A percentile compares a stretch with the other conserved stretches of the same genome.
Conservation (phyloP, 2,329 filamentous ascomycete species). For the Cryphonectria carpinicola region DNA sequence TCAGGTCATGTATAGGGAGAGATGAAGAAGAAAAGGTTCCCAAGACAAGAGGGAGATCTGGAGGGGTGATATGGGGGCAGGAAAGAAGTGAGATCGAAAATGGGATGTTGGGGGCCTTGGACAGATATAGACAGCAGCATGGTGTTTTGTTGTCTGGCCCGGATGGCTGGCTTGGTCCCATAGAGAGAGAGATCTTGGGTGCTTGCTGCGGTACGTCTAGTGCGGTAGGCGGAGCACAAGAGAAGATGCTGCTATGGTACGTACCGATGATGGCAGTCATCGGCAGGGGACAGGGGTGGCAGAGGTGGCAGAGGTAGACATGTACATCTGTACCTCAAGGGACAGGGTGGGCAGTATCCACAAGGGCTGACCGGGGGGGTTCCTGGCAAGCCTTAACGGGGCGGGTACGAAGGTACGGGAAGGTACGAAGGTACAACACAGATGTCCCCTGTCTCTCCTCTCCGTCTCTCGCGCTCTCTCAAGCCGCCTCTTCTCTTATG, state of each 20-base stretch:
- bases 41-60: constrained; percentile 7
- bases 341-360: not conserved
- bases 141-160: constrained; percentile 28
- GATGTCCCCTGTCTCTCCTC: not conserved
- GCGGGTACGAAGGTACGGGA: not conserved
- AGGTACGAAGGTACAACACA: not conserved
- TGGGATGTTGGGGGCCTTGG: constrained; percentile 25
- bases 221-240: constrained; percentile 5
- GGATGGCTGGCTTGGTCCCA: constrained; percentile 15
- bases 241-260: not conserved
- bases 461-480: not conserved
- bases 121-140: constrained; percentile 26
- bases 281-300: not conserved
- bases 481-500: not conserved
- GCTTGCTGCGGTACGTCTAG: constrained; percentile 8
- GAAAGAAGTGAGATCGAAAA: constrained; percentile 4
- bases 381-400: not conserved
- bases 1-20: constrained; percentile 4
- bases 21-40: not conserved
- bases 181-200: constrained; percentile 10
- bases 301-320: not conserved
- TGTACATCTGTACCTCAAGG: constrained; percentile 2
- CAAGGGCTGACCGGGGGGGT: not conserved
- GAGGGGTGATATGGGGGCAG: constrained; percentile 16
- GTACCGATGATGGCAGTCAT: not conserved